Evolutionary conservation across 140 eudicot species (phyloP).

Genomic region (Bidens hawaiensis): DNA sequence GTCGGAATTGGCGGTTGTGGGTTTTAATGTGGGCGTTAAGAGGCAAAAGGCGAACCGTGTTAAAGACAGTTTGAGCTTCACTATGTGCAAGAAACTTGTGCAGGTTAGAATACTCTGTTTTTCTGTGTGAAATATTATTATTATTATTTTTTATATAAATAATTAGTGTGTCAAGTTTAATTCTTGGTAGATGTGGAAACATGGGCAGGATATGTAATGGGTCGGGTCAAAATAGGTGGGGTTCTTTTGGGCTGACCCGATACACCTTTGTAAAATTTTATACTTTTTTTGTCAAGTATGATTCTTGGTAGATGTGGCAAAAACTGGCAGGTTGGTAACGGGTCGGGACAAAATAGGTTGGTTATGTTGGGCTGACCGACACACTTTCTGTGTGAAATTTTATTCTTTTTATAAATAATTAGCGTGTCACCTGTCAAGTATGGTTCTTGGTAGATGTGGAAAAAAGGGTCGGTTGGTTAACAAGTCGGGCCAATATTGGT

Average conservation of each 20-base stretch:
- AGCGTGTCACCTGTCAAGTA: not conserved
- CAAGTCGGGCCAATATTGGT: too few relatives aligned
- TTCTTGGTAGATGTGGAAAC: too few relatives aligned
- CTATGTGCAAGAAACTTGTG: constrained; percentile 77
- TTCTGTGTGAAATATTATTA: too few relatives aligned
- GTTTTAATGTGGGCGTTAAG: constrained; percentile 29
- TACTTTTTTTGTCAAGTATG: too few relatives aligned
- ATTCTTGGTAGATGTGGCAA: not conserved
- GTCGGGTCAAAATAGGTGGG: too few relatives aligned
- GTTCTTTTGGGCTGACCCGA: too few relatives aligned
- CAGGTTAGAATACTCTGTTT: constrained; percentile 46
- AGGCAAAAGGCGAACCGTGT: constrained; percentile 34
- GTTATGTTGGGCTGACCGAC: not conserved
- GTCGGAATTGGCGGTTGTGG: constrained; percentile 32
- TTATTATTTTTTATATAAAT: too few relatives aligned
- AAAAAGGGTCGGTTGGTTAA: too few relatives aligned
- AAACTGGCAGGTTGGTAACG: not conserved
- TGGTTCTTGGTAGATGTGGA: too few relatives aligned
- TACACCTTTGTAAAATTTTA: too few relatives aligned
- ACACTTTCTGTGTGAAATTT: not conserved
- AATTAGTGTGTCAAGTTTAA: too few relatives aligned
- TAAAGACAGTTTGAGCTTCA: constrained; percentile 80
- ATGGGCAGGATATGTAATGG: too few relatives aligned
- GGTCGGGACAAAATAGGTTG: not conserved
- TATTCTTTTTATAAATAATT: not conserved